Percentiles rank a stretch among this genome's conserved stretches.
These are phyloP conservation scores for Schizosaccharomyces octosporus DNA, from an alignment of 805 yeast species.

Conservation along the genomic window DNA sequence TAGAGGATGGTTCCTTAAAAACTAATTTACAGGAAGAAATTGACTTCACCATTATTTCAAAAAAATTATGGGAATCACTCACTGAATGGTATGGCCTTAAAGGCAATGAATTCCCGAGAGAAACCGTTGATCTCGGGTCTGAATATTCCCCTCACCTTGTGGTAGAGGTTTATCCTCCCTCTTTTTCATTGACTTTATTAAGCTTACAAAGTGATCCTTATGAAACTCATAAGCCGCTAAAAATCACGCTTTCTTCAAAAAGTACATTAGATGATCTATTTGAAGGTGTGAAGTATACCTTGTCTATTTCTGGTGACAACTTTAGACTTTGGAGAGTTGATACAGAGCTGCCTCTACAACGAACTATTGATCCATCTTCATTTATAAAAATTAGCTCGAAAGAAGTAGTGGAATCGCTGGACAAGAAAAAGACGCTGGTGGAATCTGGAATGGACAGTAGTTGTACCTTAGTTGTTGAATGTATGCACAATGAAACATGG, in stretches of 20 bases:
- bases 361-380: background rate
- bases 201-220: background rate
- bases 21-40: constrained; percentile 1
- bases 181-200: background rate
- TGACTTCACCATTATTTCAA: constrained; percentile 6
- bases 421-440: background rate
- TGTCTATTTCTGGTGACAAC: background rate
- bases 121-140: background rate
- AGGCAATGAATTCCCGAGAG: background rate
- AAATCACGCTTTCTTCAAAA: background rate
- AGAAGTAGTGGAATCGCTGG: background rate
- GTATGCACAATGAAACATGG: background rate
- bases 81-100: constrained; percentile 4
- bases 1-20: background rate
- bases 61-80: constrained; percentile 6
- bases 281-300: background rate
- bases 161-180: background rate
- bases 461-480: background rate
- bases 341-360: background rate
- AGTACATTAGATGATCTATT: background rate
- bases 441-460: background rate
- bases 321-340: background rate
- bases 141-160: background rate
- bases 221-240: background rate
- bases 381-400: background rate